A percentile compares a stretch with the other conserved stretches of the same genome.
phyloP scores from a whole-genome alignment of 192 early-diverging fungal genomes.

The Haplosporangium gracile region DNA sequence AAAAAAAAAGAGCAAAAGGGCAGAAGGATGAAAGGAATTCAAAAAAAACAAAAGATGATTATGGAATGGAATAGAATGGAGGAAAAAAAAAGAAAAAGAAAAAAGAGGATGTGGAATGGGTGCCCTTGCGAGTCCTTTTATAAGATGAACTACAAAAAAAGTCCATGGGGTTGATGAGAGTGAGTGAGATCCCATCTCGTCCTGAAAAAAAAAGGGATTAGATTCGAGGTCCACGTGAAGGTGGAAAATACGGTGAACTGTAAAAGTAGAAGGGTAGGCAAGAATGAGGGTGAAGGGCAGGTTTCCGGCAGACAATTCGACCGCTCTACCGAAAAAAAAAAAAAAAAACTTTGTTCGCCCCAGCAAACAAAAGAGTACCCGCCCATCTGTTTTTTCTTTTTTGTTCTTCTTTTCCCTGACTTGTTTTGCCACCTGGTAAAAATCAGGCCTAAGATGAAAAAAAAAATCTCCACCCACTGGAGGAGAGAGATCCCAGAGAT shows the following conservation, averaged over 20 bases:
- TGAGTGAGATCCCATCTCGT: not conserved
- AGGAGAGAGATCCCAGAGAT: not conserved
- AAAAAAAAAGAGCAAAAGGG: not conserved
- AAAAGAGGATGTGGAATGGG: not conserved
- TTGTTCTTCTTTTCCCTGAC: no score
- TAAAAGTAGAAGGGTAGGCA: not conserved
- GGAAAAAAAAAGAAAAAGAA: not conserved
- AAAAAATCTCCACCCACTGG: not conserved
- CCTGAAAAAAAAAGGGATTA: not conserved
- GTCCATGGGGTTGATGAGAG: not conserved
- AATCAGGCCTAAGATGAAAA: not conserved
- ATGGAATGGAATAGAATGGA: not conserved
- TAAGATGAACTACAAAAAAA: not conserved
- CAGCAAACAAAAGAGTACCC: not conserved
- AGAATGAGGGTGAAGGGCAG: not conserved
- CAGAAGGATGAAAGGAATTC: not conserved
- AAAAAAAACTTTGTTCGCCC: slow-evolving; percentile 1
- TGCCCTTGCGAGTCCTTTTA: not conserved
- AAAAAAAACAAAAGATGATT: not conserved
- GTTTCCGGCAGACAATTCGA: not conserved
- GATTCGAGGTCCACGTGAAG: slow-evolving; percentile 7
- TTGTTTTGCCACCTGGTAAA: not conserved
- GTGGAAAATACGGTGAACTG: no score
- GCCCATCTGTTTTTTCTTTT: not conserved
- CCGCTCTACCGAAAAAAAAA: not conserved